Evolutionary conservation across 179 eudicot genomes (phyloP).

Genomic region (Carnegiea gigantea): DNA sequence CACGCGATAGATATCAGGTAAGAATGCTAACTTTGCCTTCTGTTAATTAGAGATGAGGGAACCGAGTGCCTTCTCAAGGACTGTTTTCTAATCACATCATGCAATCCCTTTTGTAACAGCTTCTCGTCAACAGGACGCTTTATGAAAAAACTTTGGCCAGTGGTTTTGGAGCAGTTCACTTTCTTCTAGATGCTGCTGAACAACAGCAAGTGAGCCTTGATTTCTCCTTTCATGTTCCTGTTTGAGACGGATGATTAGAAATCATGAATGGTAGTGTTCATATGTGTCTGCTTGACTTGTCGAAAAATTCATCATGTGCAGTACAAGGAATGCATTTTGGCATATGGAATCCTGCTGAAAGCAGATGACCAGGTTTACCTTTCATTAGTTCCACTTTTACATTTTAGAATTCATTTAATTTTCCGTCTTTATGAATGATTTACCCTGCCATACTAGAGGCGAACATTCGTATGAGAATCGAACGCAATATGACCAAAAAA

Average conservation of each 20-base stretch:
- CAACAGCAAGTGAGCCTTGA: conserved; percentile 80
- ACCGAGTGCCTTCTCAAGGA: neutral
- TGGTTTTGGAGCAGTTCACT: conserved; percentile 95
- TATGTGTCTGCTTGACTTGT: neutral
- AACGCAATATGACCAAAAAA: too few relatives aligned
- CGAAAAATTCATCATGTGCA: conserved; percentile 31
- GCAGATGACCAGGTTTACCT: conserved; percentile 54
- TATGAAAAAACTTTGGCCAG: conserved; percentile 95
- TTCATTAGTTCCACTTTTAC: neutral
- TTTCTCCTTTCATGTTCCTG: conserved; percentile 11
- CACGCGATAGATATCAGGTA: conserved; percentile 95
- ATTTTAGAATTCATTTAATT: neutral
- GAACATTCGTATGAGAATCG: too few relatives aligned
- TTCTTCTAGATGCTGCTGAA: conserved; percentile 96
- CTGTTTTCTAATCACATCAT: conserved; percentile 11
- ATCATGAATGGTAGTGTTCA: neutral
- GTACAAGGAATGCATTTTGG: conserved; percentile 94
- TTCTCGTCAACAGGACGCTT: conserved; percentile 85
- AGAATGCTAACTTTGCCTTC: conserved; percentile 28
- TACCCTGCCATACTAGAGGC: too few relatives aligned
- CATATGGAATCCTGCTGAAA: conserved; percentile 75
- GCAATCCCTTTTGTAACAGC: conserved; percentile 42
- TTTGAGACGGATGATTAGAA: conserved; percentile 7
- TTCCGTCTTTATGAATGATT: neutral
- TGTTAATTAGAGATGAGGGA: neutral